These are phyloP conservation scores for Blepharisma japonicum DNA, from an alignment of 73 alveolate species.

Conservation along the genomic window DNA sequence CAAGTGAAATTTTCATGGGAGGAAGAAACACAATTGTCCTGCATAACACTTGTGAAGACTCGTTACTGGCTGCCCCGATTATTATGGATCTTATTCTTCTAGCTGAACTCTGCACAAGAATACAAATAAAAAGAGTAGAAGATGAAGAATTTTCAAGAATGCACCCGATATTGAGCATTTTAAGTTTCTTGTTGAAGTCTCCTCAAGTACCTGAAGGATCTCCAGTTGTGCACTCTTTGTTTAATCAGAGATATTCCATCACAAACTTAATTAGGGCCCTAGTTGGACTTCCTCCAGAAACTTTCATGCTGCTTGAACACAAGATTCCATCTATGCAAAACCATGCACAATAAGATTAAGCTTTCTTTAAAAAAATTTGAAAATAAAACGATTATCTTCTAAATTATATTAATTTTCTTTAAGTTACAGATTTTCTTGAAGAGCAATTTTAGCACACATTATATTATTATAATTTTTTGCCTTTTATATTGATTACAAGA, in stretches of 20 bases:
- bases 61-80: slow-evolving; percentile 92
- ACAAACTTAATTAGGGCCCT: slow-evolving; percentile 67
- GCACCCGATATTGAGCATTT: slow-evolving; percentile 68
- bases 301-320: slow-evolving; percentile 53
- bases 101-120: slow-evolving; percentile 86
- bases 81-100: slow-evolving; percentile 82
- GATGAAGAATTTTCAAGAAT: slow-evolving; percentile 46
- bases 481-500: too few relatives aligned
- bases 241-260: slow-evolving; percentile 68
- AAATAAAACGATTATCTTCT: too few relatives aligned
- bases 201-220: slow-evolving; percentile 70
- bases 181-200: slow-evolving; percentile 79
- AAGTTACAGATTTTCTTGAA: too few relatives aligned
- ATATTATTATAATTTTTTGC: too few relatives aligned
- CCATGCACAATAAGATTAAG: neutral
- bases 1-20: slow-evolving; percentile 84
- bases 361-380: too few relatives aligned
- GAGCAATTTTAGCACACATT: too few relatives aligned
- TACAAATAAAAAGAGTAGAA: slow-evolving; percentile 24
- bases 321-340: neutral
- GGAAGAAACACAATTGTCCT: slow-evolving; percentile 85
- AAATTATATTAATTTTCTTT: too few relatives aligned
- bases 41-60: slow-evolving; percentile 94
- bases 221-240: slow-evolving; percentile 69
- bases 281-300: slow-evolving; percentile 71